phyloP scores from a whole-genome alignment of 2,329 filamentous ascomycete species.

The Endothia cerciana region DNA sequence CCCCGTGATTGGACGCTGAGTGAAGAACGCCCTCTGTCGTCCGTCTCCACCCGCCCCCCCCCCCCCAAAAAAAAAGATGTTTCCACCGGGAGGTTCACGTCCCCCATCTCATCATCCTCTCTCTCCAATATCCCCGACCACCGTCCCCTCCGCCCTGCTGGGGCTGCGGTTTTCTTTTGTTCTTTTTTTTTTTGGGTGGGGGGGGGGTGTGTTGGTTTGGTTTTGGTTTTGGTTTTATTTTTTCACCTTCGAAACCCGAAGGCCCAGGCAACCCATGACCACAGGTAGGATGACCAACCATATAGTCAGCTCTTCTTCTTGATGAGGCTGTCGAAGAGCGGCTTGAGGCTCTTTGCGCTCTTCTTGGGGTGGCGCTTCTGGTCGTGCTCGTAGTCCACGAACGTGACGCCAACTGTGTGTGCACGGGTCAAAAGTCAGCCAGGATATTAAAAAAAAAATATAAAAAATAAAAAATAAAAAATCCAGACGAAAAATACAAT shows the following conservation, averaged over 20 bases:
- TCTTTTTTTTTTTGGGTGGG: too few species aligned
- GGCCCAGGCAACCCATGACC: conserved; percentile 10
- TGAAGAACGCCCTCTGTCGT: too few species aligned
- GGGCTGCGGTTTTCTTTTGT: too few species aligned
- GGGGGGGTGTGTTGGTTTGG: too few species aligned
- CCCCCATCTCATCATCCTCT: too few species aligned
- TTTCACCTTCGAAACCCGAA: neutral
- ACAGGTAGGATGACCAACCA: conserved; percentile 28
- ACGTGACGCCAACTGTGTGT: conserved; percentile 69
- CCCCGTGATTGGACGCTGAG: too few species aligned
- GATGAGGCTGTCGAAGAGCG: conserved; percentile 73
- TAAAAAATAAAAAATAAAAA: neutral
- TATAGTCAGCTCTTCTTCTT: conserved; percentile 54
- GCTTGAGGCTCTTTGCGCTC: conserved; percentile 73
- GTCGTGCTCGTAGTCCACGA: conserved; percentile 78
- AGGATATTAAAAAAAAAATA: neutral
- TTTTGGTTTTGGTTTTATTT: too few species aligned
- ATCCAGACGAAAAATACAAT: too few species aligned
- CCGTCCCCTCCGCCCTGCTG: too few species aligned
- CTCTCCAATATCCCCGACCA: neutral
- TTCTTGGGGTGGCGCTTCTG: conserved; percentile 85
- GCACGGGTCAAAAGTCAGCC: conserved; percentile 43
- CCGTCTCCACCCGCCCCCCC: too few species aligned
- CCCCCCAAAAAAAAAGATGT: too few species aligned
- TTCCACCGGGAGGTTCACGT: too few species aligned